Evolutionary conservation across 192 early-diverging fungal species (phyloP).

Genomic region (Umbelopsis vinacea): DNA sequence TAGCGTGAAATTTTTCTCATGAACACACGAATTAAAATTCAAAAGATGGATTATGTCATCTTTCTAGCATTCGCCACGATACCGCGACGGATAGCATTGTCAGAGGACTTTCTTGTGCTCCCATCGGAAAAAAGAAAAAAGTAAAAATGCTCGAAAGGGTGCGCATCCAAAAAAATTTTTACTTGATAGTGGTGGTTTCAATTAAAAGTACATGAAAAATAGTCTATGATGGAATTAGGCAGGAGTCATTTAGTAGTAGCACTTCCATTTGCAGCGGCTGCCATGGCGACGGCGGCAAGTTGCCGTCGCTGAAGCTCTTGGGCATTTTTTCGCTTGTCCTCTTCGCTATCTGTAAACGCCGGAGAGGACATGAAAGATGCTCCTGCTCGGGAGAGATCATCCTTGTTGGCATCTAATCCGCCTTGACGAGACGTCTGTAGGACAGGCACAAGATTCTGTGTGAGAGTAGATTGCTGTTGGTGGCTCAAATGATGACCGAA

Average conservation of each 20-base stretch:
- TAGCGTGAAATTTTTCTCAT: constrained; percentile 2
- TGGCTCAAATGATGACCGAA: constrained; percentile 29
- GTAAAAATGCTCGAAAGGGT: neutral
- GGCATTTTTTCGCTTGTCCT: constrained; percentile 4
- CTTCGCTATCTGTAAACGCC: neutral
- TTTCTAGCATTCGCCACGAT: neutral
- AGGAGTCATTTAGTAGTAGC: neutral
- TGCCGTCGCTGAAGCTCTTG: constrained; percentile 9
- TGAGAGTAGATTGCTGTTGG: constrained; percentile 20
- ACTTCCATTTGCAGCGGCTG: neutral
- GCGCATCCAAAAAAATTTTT: neutral
- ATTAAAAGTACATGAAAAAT: neutral
- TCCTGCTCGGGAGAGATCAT: neutral
- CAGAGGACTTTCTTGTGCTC: neutral
- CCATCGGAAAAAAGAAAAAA: neutral
- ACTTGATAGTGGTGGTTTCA: neutral
- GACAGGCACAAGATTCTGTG: constrained; percentile 16
- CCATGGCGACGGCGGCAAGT: neutral
- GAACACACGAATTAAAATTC: neutral
- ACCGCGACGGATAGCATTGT: neutral
- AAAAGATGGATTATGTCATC: neutral
- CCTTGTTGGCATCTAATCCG: neutral
- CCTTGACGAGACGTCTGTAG: constrained; percentile 22
- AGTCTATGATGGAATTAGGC: neutral
- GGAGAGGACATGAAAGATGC: neutral